phyloP scores from a whole-genome alignment of 768 basidiomycete genomes.

The Lactarius trivialis region DNA sequence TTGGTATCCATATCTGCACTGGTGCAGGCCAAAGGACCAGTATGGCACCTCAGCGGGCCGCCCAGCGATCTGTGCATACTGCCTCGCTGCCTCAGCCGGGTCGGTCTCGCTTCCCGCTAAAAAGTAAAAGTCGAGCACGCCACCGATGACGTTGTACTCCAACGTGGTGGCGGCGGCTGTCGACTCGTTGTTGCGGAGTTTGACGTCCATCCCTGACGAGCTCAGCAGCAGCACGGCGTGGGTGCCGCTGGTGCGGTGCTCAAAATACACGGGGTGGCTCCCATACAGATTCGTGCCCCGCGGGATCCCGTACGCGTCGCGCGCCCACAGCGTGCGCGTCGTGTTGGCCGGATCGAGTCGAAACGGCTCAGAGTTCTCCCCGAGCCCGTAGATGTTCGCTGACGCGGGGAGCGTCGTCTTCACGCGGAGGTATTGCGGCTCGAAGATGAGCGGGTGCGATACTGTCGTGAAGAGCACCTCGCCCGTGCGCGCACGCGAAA shows the following conservation, averaged over 20 bases:
- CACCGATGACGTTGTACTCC: constrained; percentile 76
- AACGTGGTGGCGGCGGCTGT: constrained; percentile 34
- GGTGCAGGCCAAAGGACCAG: constrained; percentile 69
- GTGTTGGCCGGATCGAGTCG: constrained; percentile 41
- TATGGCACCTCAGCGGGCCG: constrained; percentile 66
- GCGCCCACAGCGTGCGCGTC: constrained; percentile 53
- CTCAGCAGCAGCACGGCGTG: constrained; percentile 67
- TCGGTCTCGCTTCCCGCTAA: constrained; percentile 56
- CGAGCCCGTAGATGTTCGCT: constrained; percentile 73
- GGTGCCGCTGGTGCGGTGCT: constrained; percentile 56
- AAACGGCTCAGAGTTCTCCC: constrained; percentile 67
- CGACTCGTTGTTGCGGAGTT: constrained; percentile 36
- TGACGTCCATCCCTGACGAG: constrained; percentile 75
- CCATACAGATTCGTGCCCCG: constrained; percentile 61
- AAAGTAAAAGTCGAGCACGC: constrained; percentile 75
- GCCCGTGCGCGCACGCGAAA: constrained; percentile 40
- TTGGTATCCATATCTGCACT: constrained; percentile 64
- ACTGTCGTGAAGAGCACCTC: constrained; percentile 60
- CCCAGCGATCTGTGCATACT: constrained; percentile 65
- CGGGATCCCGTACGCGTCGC: constrained; percentile 57
- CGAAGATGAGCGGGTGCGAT: constrained; percentile 60
- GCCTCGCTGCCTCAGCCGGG: constrained; percentile 52
- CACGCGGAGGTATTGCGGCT: constrained; percentile 69
- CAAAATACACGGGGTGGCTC: constrained; percentile 67
- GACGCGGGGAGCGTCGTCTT: constrained; percentile 52